phyloP scores from a whole-genome alignment of 2,329 filamentous ascomycete species.

The Plenodomus tracheiphilus region DNA sequence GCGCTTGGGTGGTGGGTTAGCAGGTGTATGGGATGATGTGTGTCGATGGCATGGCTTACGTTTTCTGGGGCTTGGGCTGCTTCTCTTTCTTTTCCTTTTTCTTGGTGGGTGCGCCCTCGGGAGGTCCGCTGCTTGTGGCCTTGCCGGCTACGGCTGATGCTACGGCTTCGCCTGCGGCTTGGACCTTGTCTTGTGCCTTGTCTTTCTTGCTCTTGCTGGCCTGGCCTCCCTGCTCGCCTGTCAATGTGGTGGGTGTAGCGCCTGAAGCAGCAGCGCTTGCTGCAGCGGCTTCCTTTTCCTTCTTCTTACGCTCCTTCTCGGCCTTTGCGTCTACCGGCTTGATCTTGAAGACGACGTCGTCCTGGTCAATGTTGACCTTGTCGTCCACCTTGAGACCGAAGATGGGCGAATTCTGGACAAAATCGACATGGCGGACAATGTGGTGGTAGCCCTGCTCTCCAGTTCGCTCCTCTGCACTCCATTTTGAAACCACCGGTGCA shows the following conservation, averaged over 20 bases:
- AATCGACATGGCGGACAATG: slow-evolving; percentile 89
- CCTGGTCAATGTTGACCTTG: slow-evolving; percentile 77
- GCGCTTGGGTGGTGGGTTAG: slow-evolving; percentile 32
- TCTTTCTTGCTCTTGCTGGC: slow-evolving; percentile 52
- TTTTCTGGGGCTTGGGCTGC: slow-evolving; percentile 70
- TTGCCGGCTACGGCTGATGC: slow-evolving; percentile 51
- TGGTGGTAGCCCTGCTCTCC: slow-evolving; percentile 88
- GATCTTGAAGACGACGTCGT: slow-evolving; percentile 83
- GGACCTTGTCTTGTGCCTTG: slow-evolving; percentile 57
- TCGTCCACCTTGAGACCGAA: slow-evolving; percentile 73
- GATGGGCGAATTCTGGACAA: slow-evolving; percentile 83
- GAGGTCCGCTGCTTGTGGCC: slow-evolving; percentile 36
- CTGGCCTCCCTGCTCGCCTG: slow-evolving; percentile 36
- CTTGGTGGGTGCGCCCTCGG: slow-evolving; percentile 47
- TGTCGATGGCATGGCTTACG: too few relatives aligned
- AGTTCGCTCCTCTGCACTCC: slow-evolving; percentile 84
- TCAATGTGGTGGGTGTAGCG: slow-evolving; percentile 45
- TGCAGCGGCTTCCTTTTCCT: slow-evolving; percentile 75
- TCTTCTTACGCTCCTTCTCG: slow-evolving; percentile 95
- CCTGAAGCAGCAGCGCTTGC: slow-evolving; percentile 59
- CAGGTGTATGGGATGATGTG: neutral
- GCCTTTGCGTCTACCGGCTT: slow-evolving; percentile 89
- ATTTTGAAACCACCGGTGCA: slow-evolving; percentile 74
- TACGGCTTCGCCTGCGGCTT: slow-evolving; percentile 57
- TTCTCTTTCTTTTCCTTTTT: slow-evolving; percentile 93